Evolutionary conservation across 805 yeast species (phyloP).

Genomic region (Candida michaelii): DNA sequence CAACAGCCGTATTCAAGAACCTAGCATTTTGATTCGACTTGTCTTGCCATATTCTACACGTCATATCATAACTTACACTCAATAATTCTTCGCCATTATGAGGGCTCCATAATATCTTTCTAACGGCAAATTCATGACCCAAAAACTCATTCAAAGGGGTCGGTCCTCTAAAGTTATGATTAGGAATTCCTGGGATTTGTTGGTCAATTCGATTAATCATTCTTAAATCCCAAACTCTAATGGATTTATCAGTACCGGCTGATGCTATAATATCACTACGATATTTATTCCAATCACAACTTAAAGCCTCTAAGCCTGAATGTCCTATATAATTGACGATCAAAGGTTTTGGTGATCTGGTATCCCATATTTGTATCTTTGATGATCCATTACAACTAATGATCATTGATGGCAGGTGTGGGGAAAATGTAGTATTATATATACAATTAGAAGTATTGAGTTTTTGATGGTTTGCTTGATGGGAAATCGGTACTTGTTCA

Average conservation of each 20-base stretch:
- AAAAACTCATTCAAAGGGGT: slow-evolving; percentile 72
- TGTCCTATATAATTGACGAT: slow-evolving; percentile 67
- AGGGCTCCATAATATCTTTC: slow-evolving; percentile 86
- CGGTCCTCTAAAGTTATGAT: slow-evolving; percentile 51
- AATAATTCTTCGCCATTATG: slow-evolving; percentile 70
- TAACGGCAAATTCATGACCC: slow-evolving; percentile 89
- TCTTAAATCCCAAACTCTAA: slow-evolving; percentile 86
- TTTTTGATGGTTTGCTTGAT: slow-evolving; percentile 28
- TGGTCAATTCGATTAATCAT: slow-evolving; percentile 50
- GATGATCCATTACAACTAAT: slow-evolving; percentile 76
- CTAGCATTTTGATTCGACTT: slow-evolving; percentile 57
- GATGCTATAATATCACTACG: slow-evolving; percentile 76
- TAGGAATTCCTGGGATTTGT: slow-evolving; percentile 35
- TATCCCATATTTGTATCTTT: slow-evolving; percentile 78
- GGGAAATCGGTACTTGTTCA: slow-evolving; percentile 32
- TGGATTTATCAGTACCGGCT: slow-evolving; percentile 86
- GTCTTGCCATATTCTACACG: slow-evolving; percentile 83
- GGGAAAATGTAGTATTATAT: slow-evolving; percentile 80
- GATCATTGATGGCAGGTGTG: slow-evolving; percentile 72
- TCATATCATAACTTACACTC: slow-evolving; percentile 90
- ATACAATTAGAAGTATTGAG: slow-evolving; percentile 55
- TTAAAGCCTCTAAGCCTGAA: slow-evolving; percentile 74
- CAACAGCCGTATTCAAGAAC: slow-evolving; percentile 38
- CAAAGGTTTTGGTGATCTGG: slow-evolving; percentile 63
- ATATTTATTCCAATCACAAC: slow-evolving; percentile 91